Percentiles rank a stretch among this genome's conserved stretches.
These are phyloP conservation scores for Agrocybe praecox DNA, from an alignment of 768 basidiomycete species.

Conservation along the genomic window DNA sequence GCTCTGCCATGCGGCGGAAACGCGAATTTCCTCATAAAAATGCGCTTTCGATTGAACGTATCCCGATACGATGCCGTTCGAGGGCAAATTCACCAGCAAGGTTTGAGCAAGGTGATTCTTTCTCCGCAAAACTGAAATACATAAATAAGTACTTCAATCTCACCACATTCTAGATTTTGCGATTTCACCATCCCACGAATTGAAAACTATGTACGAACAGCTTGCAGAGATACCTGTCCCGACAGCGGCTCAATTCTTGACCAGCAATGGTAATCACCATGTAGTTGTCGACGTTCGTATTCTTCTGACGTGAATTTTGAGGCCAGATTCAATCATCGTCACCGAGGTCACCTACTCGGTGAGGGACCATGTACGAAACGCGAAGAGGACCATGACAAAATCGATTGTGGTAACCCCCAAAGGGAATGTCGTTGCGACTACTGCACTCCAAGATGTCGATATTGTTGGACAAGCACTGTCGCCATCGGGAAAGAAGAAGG, in stretches of 20 bases:
- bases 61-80: no score
- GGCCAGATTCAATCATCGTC: constrained; percentile 18
- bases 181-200: not conserved
- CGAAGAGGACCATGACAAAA: constrained; percentile 46
- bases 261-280: constrained; percentile 9
- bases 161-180: not conserved
- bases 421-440: constrained; percentile 17
- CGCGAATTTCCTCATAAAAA: no score
- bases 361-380: constrained; percentile 53
- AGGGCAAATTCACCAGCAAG: no score
- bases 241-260: constrained; percentile 26
- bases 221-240: constrained; percentile 34
- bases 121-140: no score
- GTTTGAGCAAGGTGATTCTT: no score
- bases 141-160: not conserved
- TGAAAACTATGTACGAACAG: constrained; percentile 21
- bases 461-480: constrained; percentile 45
- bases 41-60: no score
- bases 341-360: constrained; percentile 47
- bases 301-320: not conserved
- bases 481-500: constrained; percentile 40
- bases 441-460: constrained; percentile 40
- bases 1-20: no score
- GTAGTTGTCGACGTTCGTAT: not conserved
- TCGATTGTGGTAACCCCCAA: constrained; percentile 19